Base-by-base conservation (phyloP, 805 yeast genomes). In the Candida multigemmis region DNA sequence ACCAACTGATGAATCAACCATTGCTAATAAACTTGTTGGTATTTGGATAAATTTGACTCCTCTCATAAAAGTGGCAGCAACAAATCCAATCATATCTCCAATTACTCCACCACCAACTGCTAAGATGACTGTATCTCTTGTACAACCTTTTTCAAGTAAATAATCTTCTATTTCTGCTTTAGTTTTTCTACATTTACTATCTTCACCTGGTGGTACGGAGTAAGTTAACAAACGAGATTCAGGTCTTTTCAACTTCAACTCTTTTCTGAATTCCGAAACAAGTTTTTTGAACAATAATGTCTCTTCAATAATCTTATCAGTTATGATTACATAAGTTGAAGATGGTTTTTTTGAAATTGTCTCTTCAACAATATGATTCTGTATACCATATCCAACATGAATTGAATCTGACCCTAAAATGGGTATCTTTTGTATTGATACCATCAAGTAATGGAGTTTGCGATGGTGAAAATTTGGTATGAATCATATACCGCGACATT, bases 31-130 rank as follows among this genome's bases (percentile, higher is more conserved):
- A 18, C 95, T 82, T 5, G 98, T 91, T 30, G 98, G 98, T 16
- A 91, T 68, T 54, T 91, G 98, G 23, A 86, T 77, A 31, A 86
- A 85, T 36, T 95, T 70, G 6, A 91, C 94, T 31, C 98, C 98
- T 50, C 98, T 73, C 98, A 91, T 91, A 53, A 91, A 91, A 2
- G 98, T 91, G 17, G 98, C 89, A n/a, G 98, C 98, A 22, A 91
- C 97, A 50, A 75, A 91, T 4, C 98, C 98, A 39, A 89, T 83
- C 98, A 91, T 89, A 50, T 91, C 98, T 34, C 98, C 98, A 53
- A 91, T 89, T 27, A 91, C 93, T 42, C 98, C 98, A 40, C 98
- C 98, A 35, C 98, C 98, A 33, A 91, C 74, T 6, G 98, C 98
- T 25, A 91, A 58, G 31, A 91, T 76, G 14, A 91, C 84, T 3